Conservation (phyloP, 345 rosid species). For the Pelargonium nanum region DNA sequence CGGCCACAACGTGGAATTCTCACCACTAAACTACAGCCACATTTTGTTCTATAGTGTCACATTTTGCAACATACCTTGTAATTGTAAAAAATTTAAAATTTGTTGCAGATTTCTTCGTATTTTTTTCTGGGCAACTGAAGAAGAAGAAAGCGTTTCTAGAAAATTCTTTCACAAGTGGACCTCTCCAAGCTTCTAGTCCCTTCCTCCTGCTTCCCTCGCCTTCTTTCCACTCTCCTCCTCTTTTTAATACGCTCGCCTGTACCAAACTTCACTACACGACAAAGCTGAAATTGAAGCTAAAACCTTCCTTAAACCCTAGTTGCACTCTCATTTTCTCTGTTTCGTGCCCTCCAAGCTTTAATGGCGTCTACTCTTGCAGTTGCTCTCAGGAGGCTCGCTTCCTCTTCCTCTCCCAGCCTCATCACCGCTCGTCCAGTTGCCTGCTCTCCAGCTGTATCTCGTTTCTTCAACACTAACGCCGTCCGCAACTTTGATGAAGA, state of each 20-base stretch:
- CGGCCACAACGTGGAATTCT: conserved; percentile 84
- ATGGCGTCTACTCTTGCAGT: conserved; percentile 24
- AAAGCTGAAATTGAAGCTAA: background rate
- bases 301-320: background rate
- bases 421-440: conserved; percentile 6
- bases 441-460: conserved; percentile 11
- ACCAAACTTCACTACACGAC: no score
- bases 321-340: background rate
- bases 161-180: no score
- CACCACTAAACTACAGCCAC: conserved; percentile 83
- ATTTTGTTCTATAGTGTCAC: no score
- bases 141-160: no score
- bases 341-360: background rate
- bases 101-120: no score
- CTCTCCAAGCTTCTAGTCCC: no score
- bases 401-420: conserved; percentile 8
- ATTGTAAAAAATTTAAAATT: no score
- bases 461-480: conserved; percentile 26
- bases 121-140: no score
- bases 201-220: no score
- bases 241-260: no score
- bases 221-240: no score
- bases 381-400: conserved; percentile 18
- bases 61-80: no score
- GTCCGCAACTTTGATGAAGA: conserved; percentile 6